phyloP scores from a whole-genome alignment of 1,284 basidiomycete species.

The Albatrellus sp. region DNA sequence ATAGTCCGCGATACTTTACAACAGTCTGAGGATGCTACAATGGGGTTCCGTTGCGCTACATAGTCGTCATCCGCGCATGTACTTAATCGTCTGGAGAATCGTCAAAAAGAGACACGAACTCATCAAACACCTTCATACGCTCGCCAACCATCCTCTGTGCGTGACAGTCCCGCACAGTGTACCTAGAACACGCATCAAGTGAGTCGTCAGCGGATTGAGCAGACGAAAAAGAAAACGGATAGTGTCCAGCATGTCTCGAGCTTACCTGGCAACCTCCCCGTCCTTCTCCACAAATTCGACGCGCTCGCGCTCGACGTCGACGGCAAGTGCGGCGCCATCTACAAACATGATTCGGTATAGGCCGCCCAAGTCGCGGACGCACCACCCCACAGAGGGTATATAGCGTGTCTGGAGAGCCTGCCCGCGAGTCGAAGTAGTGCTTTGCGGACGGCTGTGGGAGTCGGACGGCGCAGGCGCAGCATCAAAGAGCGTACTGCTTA shows the following conservation, averaged over 20 bases:
- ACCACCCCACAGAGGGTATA: conserved; percentile 31
- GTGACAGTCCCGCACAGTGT: conserved; percentile 22
- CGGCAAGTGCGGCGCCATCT: conserved; percentile 29
- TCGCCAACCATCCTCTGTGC: conserved; percentile 22
- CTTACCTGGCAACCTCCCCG: conserved; percentile 20
- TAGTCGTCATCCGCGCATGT: too few relatives aligned
- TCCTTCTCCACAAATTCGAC: conserved; percentile 20
- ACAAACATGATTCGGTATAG: conserved; percentile 33
- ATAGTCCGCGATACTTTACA: too few relatives aligned
- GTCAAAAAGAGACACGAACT: conserved; percentile 30
- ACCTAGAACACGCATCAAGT: conserved; percentile 13
- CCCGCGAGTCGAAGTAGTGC: not conserved
- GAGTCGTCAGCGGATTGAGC: not conserved
- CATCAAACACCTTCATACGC: conserved; percentile 29
- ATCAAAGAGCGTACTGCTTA: conserved; percentile 12
- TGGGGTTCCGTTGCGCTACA: not conserved
- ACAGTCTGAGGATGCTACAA: too few relatives aligned
- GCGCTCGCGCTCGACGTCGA: conserved; percentile 30
- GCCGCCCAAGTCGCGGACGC: conserved; percentile 25
- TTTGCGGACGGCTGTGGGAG: conserved; percentile 1
- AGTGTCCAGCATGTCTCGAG: too few relatives aligned
- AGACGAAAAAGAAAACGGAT: not conserved
- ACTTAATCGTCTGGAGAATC: conserved; percentile 10
- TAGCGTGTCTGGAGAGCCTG: conserved; percentile 19
- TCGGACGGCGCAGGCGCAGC: conserved; percentile 2